Conservation (phyloP, 208 protist genomes). For the Trypanosomatidae sp. region DNA sequence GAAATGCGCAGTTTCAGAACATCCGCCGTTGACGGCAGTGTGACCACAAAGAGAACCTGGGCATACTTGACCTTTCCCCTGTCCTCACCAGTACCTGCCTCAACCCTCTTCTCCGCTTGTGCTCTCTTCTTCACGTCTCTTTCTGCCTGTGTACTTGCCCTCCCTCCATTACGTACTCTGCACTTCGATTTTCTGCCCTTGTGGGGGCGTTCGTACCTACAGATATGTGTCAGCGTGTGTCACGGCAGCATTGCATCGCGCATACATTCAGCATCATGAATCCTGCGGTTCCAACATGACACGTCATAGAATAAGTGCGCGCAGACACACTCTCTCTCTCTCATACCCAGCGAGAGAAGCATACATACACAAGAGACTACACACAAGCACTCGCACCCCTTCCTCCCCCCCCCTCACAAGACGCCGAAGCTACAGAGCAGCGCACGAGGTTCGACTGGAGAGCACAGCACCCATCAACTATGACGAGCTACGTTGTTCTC, state of each 20-base stretch:
- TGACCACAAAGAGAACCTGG: neutral
- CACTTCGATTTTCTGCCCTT: neutral
- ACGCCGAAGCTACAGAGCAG: neutral
- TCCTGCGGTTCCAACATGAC: conserved; percentile 35
- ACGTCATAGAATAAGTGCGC: conserved; percentile 16
- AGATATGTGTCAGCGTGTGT: neutral
- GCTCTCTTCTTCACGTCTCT: neutral
- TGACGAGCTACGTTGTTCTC: neutral
- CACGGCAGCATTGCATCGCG: neutral
- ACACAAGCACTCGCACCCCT: neutral
- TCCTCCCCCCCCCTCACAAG: neutral
- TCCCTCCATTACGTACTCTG: neutral
- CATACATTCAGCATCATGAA: conserved; percentile 19
- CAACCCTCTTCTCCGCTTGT: neutral
- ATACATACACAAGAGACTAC: neutral
- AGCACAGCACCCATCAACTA: neutral
- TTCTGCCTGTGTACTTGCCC: neutral
- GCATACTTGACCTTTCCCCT: neutral
- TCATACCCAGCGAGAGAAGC: neutral
- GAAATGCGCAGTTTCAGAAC: neutral
- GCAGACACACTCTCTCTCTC: neutral
- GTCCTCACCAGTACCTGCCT: neutral
- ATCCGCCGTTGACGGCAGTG: neutral
- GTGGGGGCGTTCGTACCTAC: neutral
- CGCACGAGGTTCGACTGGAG: neutral